Percentiles rank a stretch among this genome's conserved stretches.
phyloP scores from a whole-genome alignment of 768 basidiomycete species.

The Tubosaeta brunneosetosa region DNA sequence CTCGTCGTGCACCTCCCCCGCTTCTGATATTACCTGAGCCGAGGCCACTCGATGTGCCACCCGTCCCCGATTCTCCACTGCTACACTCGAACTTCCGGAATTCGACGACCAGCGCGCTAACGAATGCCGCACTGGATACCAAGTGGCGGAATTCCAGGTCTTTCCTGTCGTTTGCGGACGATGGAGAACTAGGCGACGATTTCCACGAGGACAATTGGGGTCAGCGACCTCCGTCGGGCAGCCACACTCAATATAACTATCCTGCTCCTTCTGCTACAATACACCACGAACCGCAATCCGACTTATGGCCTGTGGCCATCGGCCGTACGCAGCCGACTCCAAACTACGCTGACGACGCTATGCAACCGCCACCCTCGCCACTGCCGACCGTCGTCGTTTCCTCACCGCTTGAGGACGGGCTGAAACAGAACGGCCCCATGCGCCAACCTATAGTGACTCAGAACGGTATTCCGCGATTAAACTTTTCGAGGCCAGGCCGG shows the following conservation, averaged over 20 bases:
- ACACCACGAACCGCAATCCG: background rate
- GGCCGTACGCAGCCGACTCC: slow-evolving; percentile 4
- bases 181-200: slow-evolving; percentile 31
- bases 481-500: slow-evolving; percentile 63
- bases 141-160: slow-evolving; percentile 19
- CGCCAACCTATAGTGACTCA: slow-evolving; percentile 40
- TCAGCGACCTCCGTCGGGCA: slow-evolving; percentile 3
- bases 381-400: slow-evolving; percentile 57
- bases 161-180: slow-evolving; percentile 27
- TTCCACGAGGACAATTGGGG: slow-evolving; percentile 38
- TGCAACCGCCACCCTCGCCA: slow-evolving; percentile 19
- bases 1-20: slow-evolving; percentile 3
- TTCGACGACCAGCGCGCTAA: slow-evolving; percentile 36
- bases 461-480: slow-evolving; percentile 36
- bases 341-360: slow-evolving; percentile 9
- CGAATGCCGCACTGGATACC: slow-evolving; percentile 14
- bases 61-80: slow-evolving; percentile 41
- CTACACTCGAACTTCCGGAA: slow-evolving; percentile 45
- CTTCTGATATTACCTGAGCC: slow-evolving; percentile 4
- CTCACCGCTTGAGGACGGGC: slow-evolving; percentile 31
- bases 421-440: slow-evolving; percentile 21
- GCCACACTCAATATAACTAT: slow-evolving; percentile 1
- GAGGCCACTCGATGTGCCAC: slow-evolving; percentile 5
- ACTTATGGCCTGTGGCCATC: slow-evolving; percentile 17
- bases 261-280: slow-evolving; percentile 2